Evolutionary conservation across 2,329 filamentous ascomycete species (phyloP).

Genomic region (Pseudocercospora fijiensis): DNA sequence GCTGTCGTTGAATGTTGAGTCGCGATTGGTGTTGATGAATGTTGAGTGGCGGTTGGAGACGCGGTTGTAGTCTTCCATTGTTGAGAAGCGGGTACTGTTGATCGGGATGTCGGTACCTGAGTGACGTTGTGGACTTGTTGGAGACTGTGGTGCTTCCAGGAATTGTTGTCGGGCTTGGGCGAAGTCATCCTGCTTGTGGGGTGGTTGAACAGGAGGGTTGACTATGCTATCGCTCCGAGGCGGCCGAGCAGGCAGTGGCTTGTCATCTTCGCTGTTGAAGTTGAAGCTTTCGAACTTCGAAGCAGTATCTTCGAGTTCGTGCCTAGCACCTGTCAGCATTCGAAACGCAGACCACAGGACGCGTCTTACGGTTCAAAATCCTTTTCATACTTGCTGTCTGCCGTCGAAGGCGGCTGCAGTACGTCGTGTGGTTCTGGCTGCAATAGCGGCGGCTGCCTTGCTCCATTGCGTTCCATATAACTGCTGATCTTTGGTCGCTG

Average conservation of each 20-base stretch:
- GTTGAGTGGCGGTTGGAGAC: not conserved
- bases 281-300: conserved; percentile 3
- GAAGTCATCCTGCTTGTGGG: not conserved
- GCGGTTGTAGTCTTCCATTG: not conserved
- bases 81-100: not conserved
- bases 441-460: not conserved
- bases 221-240: conserved; percentile 13
- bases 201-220: not conserved
- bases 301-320: not conserved
- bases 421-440: not conserved
- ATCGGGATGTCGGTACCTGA: conserved; percentile 1
- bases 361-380: not conserved
- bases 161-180: not conserved
- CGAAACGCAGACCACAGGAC: not conserved
- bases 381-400: conserved; percentile 1
- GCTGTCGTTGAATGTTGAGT: not conserved
- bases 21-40: not conserved
- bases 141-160: conserved; percentile 7
- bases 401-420: not conserved
- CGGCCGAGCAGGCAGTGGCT: conserved; percentile 11
- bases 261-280: conserved; percentile 10
- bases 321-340: not conserved
- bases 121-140: conserved; percentile 5
- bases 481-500: not conserved
- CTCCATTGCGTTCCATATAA: not conserved